Percentiles rank a stretch among this genome's conserved stretches.
These are phyloP conservation scores for Hordeum pubiflorum DNA, from an alignment of 202 grass and related monocot genomes.

Conservation along the genomic window DNA sequence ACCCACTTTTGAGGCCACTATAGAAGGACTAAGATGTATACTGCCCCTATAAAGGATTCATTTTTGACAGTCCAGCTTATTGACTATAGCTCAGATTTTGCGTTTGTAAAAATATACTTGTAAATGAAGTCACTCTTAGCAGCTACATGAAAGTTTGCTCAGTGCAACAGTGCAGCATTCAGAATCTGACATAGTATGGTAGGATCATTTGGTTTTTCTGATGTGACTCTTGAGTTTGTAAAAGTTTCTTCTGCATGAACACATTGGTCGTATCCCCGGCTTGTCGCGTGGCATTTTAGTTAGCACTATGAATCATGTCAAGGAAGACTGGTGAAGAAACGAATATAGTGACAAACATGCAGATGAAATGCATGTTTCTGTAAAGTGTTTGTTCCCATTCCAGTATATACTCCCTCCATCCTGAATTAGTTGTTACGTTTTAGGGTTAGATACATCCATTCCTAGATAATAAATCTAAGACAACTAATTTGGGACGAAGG, in stretches of 20 bases:
- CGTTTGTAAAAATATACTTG: slow-evolving; percentile 27
- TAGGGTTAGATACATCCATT: too few species aligned
- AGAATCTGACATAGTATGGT: neutral
- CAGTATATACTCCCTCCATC: too few species aligned
- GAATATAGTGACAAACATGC: neutral
- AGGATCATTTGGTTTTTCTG: neutral
- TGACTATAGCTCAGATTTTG: slow-evolving; percentile 33
- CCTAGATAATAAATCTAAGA: too few species aligned
- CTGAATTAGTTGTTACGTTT: too few species aligned
- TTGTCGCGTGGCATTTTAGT: neutral
- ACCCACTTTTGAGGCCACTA: slow-evolving; percentile 78
- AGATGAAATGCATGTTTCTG: neutral
- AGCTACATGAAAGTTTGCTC: slow-evolving; percentile 1
- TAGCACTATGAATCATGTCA: neutral
- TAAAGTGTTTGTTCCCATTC: neutral
- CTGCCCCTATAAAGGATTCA: slow-evolving; percentile 48
- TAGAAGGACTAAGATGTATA: slow-evolving; percentile 23
- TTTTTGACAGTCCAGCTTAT: slow-evolving; percentile 31
- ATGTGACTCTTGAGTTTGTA: slow-evolving; percentile 17
- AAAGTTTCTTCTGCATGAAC: neutral
- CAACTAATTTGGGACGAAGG: too few species aligned
- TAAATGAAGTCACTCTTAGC: slow-evolving; percentile 3
- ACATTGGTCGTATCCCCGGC: neutral
- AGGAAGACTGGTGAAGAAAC: neutral
- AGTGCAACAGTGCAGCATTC: neutral